These are phyloP conservation scores for Sarocladium kiliense DNA, from an alignment of 2,329 filamentous ascomycete species.

Conservation along the genomic window DNA sequence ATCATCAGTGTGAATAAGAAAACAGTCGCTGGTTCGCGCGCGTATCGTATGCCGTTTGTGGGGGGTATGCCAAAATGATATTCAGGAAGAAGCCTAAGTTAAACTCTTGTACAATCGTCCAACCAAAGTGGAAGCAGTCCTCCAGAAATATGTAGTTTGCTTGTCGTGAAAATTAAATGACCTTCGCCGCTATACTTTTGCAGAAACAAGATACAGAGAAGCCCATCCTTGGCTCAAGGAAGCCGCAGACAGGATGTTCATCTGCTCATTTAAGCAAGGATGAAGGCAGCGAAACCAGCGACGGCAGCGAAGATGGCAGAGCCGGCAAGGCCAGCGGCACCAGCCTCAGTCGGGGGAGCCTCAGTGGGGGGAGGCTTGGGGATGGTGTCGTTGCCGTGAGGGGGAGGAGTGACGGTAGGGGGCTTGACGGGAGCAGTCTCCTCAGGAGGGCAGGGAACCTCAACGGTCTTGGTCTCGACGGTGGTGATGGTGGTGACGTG, in stretches of 20 bases:
- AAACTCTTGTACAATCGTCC: slow-evolving; percentile 31
- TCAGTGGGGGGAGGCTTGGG: slow-evolving; percentile 20
- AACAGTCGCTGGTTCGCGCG: background rate
- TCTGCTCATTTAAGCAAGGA: slow-evolving; percentile 44
- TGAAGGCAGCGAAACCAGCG: slow-evolving; percentile 48
- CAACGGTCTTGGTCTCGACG: slow-evolving; percentile 47
- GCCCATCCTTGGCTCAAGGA: slow-evolving; percentile 15
- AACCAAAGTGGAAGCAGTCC: slow-evolving; percentile 19
- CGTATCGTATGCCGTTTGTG: slow-evolving; percentile 1
- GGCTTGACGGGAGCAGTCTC: slow-evolving; percentile 14
- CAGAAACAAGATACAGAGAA: slow-evolving; percentile 9
- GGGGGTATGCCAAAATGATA: slow-evolving; percentile 16
- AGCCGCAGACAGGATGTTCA: slow-evolving; percentile 23
- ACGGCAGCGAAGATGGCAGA: slow-evolving; percentile 49
- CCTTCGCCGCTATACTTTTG: slow-evolving; percentile 34
- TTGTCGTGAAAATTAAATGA: slow-evolving; percentile 27
- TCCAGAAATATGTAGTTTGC: slow-evolving; percentile 18
- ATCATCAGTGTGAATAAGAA: slow-evolving; percentile 5
- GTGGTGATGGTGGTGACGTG: slow-evolving; percentile 52
- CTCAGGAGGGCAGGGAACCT: slow-evolving; percentile 25
- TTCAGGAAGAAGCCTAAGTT: slow-evolving; percentile 27
- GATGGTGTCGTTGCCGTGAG: slow-evolving; percentile 20
- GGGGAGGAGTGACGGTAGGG: slow-evolving; percentile 19
- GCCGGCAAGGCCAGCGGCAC: slow-evolving; percentile 47
- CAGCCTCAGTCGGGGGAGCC: slow-evolving; percentile 30